Conservation (phyloP, 345 rosid species). For the Acer negundo region DNA sequence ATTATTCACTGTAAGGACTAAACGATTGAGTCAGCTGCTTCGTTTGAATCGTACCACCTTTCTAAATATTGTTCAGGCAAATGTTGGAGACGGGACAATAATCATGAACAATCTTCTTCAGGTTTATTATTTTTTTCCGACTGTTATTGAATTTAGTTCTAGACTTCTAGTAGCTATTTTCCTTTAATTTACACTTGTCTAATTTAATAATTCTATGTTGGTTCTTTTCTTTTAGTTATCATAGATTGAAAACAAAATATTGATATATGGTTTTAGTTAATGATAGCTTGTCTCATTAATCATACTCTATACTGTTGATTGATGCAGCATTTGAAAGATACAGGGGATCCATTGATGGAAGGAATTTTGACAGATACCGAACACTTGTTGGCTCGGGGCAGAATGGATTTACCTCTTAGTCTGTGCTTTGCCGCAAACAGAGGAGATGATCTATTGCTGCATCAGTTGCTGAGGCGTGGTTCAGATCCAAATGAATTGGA, state of each 20-base stretch:
- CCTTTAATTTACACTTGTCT: too few relatives aligned
- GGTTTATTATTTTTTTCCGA: slow-evolving; percentile 37
- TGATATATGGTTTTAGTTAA: neutral
- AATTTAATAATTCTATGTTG: too few relatives aligned
- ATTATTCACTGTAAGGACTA: slow-evolving; percentile 79
- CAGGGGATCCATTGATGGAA: slow-evolving; percentile 57
- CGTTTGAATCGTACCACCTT: slow-evolving; percentile 81
- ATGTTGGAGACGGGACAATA: slow-evolving; percentile 87
- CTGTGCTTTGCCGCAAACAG: slow-evolving; percentile 79
- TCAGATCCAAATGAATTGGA: slow-evolving; percentile 71
- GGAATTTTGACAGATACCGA: slow-evolving; percentile 63
- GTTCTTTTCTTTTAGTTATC: too few relatives aligned
- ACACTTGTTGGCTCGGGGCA: slow-evolving; percentile 73
- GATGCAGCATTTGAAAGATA: slow-evolving; percentile 73
- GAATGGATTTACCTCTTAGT: slow-evolving; percentile 81
- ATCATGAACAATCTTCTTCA: slow-evolving; percentile 90
- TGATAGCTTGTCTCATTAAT: neutral
- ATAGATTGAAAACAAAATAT: too few relatives aligned
- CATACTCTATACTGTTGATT: slow-evolving; percentile 7
- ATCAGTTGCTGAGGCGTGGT: slow-evolving; percentile 69
- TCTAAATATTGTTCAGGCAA: slow-evolving; percentile 72
- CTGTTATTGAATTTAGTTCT: neutral
- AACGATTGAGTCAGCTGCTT: slow-evolving; percentile 78
- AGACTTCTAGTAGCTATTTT: neutral
- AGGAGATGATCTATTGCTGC: slow-evolving; percentile 77